Evolutionary conservation across 495 filamentous ascomycete genomes (phyloP).

Genomic region (Penicillium waksmanii): DNA sequence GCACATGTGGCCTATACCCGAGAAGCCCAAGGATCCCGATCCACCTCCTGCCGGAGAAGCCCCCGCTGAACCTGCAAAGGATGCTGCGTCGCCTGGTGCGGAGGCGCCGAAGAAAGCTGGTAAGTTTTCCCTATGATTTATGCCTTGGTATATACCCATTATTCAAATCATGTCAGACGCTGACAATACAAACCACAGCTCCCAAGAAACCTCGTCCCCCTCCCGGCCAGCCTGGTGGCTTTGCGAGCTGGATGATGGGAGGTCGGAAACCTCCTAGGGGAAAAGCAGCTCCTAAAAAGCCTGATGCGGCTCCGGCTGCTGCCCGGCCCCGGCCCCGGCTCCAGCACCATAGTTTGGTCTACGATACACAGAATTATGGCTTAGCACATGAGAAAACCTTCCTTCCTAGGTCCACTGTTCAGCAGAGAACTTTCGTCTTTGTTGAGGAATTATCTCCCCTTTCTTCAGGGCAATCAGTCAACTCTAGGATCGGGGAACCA

Average conservation of each 20-base stretch:
- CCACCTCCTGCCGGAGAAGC: constrained; percentile 31
- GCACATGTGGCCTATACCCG: constrained; percentile 95
- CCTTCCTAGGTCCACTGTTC: no score
- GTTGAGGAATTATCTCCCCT: no score
- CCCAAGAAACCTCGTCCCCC: constrained; percentile 33
- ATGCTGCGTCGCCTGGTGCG: constrained; percentile 15
- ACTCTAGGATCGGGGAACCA: no score
- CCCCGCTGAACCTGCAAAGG: constrained; percentile 28
- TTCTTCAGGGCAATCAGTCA: no score
- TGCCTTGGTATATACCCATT: not conserved
- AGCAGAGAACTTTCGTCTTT: no score
- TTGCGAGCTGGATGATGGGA: constrained; percentile 49
- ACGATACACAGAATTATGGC: not conserved
- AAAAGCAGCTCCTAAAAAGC: constrained; percentile 30
- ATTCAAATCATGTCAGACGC: constrained; percentile 11
- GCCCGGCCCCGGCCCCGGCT: not conserved
- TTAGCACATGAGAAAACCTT: not conserved
- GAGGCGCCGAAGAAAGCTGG: constrained; percentile 44
- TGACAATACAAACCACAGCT: constrained; percentile 12
- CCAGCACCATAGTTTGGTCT: not conserved
- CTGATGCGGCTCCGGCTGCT: constrained; percentile 14
- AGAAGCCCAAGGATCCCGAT: constrained; percentile 52
- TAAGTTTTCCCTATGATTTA: constrained; percentile 15
- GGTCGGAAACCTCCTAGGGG: constrained; percentile 28
- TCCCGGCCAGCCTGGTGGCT: constrained; percentile 33